Evolutionary conservation across 2,329 filamentous ascomycete genomes (phyloP).

Genomic region (Hypoxylon sp.): DNA sequence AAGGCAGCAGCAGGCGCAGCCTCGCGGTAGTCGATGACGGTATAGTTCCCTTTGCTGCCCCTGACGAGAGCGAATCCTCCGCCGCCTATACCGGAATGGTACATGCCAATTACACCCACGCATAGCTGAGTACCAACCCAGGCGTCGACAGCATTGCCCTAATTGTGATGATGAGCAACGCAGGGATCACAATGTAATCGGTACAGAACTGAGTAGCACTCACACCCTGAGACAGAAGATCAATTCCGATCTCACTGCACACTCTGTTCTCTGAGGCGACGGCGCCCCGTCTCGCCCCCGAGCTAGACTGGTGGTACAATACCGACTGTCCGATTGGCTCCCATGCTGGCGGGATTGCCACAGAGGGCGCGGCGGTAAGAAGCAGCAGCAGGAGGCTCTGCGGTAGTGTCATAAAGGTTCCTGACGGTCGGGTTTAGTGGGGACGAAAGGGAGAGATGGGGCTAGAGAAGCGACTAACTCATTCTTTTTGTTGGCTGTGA

Average conservation of each 20-base stretch:
- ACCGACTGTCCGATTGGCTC: constrained; percentile 31
- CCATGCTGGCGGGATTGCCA: constrained; percentile 33
- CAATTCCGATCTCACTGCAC: constrained; percentile 47
- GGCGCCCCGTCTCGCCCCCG: constrained; percentile 38
- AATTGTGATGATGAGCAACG: constrained; percentile 8
- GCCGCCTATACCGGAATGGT: constrained; percentile 84
- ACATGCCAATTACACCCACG: constrained; percentile 78
- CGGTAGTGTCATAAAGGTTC: constrained; percentile 10
- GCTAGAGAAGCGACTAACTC: constrained; percentile 18
- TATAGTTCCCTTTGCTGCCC: constrained; percentile 73
- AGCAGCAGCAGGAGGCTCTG: constrained; percentile 31
- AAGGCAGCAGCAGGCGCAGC: constrained; percentile 82
- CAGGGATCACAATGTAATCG: neutral
- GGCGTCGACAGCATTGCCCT: constrained; percentile 81
- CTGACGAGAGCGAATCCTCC: constrained; percentile 90
- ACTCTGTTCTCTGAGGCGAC: constrained; percentile 46
- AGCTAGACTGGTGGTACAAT: constrained; percentile 20
- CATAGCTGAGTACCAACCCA: constrained; percentile 78
- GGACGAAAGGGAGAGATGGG: neutral
- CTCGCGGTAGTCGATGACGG: constrained; percentile 90
- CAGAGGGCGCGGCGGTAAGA: constrained; percentile 18
- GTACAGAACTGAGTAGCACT: constrained; percentile 19
- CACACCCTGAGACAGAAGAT: constrained; percentile 43
- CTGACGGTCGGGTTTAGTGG: constrained; percentile 9
- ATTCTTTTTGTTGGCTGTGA: constrained; percentile 4